Evolutionary conservation across 164 flowering plant genomes (phyloP), one percentile per base, ranked within the genome.

Genomic region (Echeveria elegans): DNA sequence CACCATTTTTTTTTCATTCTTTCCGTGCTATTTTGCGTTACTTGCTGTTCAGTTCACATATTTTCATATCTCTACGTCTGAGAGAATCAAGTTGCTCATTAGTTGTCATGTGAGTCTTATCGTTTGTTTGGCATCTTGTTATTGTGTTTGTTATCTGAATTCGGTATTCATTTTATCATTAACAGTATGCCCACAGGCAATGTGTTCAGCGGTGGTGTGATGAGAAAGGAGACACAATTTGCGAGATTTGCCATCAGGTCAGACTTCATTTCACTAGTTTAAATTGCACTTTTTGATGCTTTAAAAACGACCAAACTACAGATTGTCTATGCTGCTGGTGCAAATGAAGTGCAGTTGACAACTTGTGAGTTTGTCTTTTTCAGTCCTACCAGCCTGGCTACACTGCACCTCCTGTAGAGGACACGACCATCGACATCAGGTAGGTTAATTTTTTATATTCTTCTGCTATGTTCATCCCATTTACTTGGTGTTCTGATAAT

Each of bases 381-480:
- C 84, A 94, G 99, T 86, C 83, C 30, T 94, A 89, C 71, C 82
- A 87, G 66, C 86, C 92, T 71, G 93, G 88, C 36, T 94, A 89
- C 70, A 88, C 96, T 71, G 97, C 96, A 65, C 88, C 91, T 28
- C 83, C 81, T 38, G 80, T 89, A 45, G 91, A 87, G 60, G 99
- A 89, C 24, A 78, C 90, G 64, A 68, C 87, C 34, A 89, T 94
- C 71, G 96, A 91, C 73, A 82, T 94, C 72, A 86, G 96, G 99
- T 76, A 79, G 73, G 80, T 68, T 36, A 12, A 14, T n/a, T n/a
- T 29, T 29, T 64, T 72, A 19, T 48, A 45, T 56, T 34, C 38
- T 29, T 4, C 5, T 18, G 23, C 19, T 34, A 18, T 11, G 0
- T 63, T 32, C 37, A 5, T 5, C n/a, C 10, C 23, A 65, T 26